phyloP scores from a whole-genome alignment of 768 basidiomycete species.

The Chalciporus pseudorubinellus region DNA sequence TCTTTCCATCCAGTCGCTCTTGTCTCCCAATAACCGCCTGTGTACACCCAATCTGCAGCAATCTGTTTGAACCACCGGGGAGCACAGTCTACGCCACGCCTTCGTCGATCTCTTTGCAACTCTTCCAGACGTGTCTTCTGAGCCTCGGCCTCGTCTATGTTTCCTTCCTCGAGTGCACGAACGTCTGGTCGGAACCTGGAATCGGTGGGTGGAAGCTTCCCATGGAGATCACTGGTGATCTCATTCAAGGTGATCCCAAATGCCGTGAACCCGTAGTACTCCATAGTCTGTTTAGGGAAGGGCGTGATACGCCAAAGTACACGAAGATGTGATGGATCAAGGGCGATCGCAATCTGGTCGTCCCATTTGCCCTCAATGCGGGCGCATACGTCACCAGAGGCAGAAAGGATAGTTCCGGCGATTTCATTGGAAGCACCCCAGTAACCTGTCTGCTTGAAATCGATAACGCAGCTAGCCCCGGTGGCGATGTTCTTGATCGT shows the following conservation, averaged over 20 bases:
- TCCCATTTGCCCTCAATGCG: constrained; percentile 91
- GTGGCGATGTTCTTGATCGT: constrained; percentile 61
- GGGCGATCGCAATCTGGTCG: constrained; percentile 67
- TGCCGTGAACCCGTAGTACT: constrained; percentile 80
- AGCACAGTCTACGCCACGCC: constrained; percentile 50
- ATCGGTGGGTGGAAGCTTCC: constrained; percentile 73
- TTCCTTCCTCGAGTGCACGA: constrained; percentile 76
- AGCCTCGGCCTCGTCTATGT: constrained; percentile 65
- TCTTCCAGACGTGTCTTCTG: constrained; percentile 75
- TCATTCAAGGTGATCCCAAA: constrained; percentile 83
- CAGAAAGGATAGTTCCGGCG: constrained; percentile 54
- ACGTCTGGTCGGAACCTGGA: constrained; percentile 82
- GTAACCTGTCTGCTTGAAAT: constrained; percentile 85
- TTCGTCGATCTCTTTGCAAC: constrained; percentile 70
- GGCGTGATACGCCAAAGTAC: constrained; percentile 76
- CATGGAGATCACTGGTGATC: constrained; percentile 61
- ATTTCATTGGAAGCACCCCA: constrained; percentile 79
- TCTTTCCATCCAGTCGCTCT: constrained; percentile 63
- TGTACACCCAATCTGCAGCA: constrained; percentile 71
- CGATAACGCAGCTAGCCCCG: constrained; percentile 61
- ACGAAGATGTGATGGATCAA: constrained; percentile 66
- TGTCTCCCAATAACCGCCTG: constrained; percentile 83
- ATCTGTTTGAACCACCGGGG: constrained; percentile 77
- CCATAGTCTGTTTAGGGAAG: constrained; percentile 66
- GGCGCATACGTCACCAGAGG: constrained; percentile 52